Percentiles rank a stretch among this genome's conserved stretches.
Evolutionary conservation across 352 stramenopile species (phyloP).

Genomic region (Aphanomyces cochlioides): DNA sequence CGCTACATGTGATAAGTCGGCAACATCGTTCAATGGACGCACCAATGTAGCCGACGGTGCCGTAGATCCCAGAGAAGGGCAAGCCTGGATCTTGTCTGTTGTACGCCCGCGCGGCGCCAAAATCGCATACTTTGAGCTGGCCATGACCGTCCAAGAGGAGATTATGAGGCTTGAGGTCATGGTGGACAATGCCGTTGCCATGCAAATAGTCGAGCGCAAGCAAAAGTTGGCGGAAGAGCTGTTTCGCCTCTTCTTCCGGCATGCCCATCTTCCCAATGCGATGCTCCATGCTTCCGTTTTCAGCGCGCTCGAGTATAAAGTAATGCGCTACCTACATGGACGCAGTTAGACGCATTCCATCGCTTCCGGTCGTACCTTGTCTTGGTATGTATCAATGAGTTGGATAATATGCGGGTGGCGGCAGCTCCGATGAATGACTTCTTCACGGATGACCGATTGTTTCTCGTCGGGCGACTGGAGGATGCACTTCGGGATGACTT

Average conservation of each 20-base stretch:
- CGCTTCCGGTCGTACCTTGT: constrained; percentile 36
- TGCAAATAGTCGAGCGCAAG: constrained; percentile 66
- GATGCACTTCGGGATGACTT: constrained; percentile 75
- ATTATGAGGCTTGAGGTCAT: constrained; percentile 89
- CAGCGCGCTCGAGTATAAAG: constrained; percentile 65
- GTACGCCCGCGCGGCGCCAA: constrained; percentile 75
- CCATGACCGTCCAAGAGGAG: constrained; percentile 56
- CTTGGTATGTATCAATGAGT: constrained; percentile 68
- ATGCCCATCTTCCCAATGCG: constrained; percentile 51
- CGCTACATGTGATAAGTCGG: constrained; percentile 27
- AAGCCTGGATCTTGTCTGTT: constrained; percentile 45
- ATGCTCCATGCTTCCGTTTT: constrained; percentile 51
- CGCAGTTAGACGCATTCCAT: background rate
- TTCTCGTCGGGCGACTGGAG: constrained; percentile 65
- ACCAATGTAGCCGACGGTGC: constrained; percentile 67
- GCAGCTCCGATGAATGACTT: constrained; percentile 62
- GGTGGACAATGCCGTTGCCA: constrained; percentile 78
- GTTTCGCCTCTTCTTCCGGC: constrained; percentile 46
- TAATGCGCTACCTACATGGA: constrained; percentile 47
- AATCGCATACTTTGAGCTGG: constrained; percentile 74
- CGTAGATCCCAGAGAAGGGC: constrained; percentile 64
- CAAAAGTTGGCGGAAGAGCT: constrained; percentile 57
- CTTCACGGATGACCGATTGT: constrained; percentile 64
- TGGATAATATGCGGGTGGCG: constrained; percentile 72
- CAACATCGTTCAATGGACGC: constrained; percentile 20